Evolutionary conservation across 257 asterid species (phyloP).

Genomic region (Ilex asprella): DNA sequence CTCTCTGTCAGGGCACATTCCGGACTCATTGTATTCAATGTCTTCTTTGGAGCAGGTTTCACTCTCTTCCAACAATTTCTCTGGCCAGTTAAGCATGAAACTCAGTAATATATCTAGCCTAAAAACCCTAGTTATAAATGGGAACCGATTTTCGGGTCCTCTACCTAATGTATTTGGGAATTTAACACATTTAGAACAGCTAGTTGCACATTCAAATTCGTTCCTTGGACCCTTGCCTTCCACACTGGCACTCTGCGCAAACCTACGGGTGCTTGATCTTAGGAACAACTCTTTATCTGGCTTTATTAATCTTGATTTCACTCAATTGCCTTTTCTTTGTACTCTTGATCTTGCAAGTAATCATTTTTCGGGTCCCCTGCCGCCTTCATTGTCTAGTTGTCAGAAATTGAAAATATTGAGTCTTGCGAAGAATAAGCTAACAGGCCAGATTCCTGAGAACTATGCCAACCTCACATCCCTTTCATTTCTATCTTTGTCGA

Average conservation of each 20-base stretch:
- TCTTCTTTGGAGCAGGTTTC: slow-evolving; percentile 65
- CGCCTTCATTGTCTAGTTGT: slow-evolving; percentile 57
- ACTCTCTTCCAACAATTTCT: slow-evolving; percentile 47
- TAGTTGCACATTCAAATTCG: slow-evolving; percentile 63
- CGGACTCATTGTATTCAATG: slow-evolving; percentile 48
- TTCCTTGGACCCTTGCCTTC: slow-evolving; percentile 69
- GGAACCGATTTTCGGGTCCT: slow-evolving; percentile 54
- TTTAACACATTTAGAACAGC: slow-evolving; percentile 48
- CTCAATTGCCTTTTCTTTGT: slow-evolving; percentile 41
- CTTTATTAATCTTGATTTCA: slow-evolving; percentile 53
- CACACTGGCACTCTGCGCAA: slow-evolving; percentile 49
- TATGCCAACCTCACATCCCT: slow-evolving; percentile 70
- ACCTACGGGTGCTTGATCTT: slow-evolving; percentile 64
- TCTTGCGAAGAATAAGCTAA: slow-evolving; percentile 55
- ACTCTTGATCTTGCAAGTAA: slow-evolving; percentile 74
- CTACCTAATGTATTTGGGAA: slow-evolving; percentile 80
- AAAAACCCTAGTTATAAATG: slow-evolving; percentile 35
- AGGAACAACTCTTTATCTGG: slow-evolving; percentile 74
- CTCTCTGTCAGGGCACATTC: slow-evolving; percentile 56
- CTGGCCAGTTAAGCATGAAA: slow-evolving; percentile 57
- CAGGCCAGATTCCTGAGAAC: slow-evolving; percentile 53
- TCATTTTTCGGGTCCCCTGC: slow-evolving; percentile 56
- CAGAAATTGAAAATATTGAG: slow-evolving; percentile 49
- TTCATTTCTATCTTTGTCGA: slow-evolving; percentile 55
- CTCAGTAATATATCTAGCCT: slow-evolving; percentile 73